Evolutionary conservation across 768 basidiomycete genomes (phyloP).

Genomic region (Agrocybe praecox): DNA sequence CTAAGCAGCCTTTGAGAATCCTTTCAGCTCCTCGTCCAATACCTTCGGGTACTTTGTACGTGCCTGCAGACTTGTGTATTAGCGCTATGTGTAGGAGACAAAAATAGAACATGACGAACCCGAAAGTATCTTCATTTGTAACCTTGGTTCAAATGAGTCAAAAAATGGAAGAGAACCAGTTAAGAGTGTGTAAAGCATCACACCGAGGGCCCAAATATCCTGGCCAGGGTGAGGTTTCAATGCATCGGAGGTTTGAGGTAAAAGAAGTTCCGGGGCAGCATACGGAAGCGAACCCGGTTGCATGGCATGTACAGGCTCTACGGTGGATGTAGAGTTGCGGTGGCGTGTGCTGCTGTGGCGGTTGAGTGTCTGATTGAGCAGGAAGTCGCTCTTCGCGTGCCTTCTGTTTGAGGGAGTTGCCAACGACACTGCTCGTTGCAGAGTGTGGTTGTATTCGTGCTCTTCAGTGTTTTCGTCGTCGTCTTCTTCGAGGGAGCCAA

Average conservation of each 20-base stretch:
- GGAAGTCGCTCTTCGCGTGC: slow-evolving; percentile 21
- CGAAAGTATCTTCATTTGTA: slow-evolving; percentile 90
- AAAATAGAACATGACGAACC: slow-evolving; percentile 45
- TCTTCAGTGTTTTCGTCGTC: slow-evolving; percentile 32
- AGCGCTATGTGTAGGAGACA: slow-evolving; percentile 6
- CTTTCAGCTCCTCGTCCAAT: slow-evolving; percentile 65
- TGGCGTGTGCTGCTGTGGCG: slow-evolving; percentile 52
- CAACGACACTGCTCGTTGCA: slow-evolving; percentile 45
- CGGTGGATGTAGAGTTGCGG: slow-evolving; percentile 43
- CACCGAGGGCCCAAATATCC: slow-evolving; percentile 96
- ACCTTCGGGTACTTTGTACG: slow-evolving; percentile 56
- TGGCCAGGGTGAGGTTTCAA: slow-evolving; percentile 67
- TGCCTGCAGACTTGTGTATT: slow-evolving; percentile 44
- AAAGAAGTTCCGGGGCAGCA: slow-evolving; percentile 85
- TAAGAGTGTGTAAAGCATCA: slow-evolving; percentile 85
- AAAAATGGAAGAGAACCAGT: slow-evolving; percentile 85
- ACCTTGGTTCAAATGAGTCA: slow-evolving; percentile 88
- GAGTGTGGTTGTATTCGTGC: slow-evolving; percentile 21
- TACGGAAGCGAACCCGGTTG: slow-evolving; percentile 90
- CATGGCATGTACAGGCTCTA: slow-evolving; percentile 32
- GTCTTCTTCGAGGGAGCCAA: slow-evolving; percentile 49
- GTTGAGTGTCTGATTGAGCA: slow-evolving; percentile 33
- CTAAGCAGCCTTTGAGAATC: slow-evolving; percentile 81
- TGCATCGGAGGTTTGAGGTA: slow-evolving; percentile 48
- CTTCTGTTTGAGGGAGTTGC: slow-evolving; percentile 30